Evolutionary conservation across 257 asterid species (phyloP).

Genomic region (Handroanthus guayacan): DNA sequence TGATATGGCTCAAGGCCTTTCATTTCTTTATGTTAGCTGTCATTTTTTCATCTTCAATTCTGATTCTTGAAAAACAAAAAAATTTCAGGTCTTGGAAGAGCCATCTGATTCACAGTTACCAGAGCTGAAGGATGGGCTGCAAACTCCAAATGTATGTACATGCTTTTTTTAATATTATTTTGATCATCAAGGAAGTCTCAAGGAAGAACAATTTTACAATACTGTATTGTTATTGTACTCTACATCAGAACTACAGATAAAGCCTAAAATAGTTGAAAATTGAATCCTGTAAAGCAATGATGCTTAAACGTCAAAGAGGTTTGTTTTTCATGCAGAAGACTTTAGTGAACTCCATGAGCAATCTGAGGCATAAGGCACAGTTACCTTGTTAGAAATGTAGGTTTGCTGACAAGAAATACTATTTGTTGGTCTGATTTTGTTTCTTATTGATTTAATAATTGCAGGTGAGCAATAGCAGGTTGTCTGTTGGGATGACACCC

Average conservation of each 20-base stretch:
- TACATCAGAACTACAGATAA: background rate
- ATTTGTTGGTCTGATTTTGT: background rate
- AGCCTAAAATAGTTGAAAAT: background rate
- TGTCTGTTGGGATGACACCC: conserved; percentile 83
- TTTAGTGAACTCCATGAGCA: background rate
- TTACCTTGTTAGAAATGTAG: background rate
- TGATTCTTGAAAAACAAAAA: background rate
- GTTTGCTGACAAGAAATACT: conserved; percentile 1
- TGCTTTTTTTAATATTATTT: background rate
- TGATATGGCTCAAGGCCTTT: conserved; percentile 20
- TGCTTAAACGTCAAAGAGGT: background rate
- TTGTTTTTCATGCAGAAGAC: background rate
- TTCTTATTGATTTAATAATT: conserved; percentile 19
- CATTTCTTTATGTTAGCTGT: conserved; percentile 5
- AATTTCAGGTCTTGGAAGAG: conserved; percentile 70
- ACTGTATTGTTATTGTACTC: background rate
- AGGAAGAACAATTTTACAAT: background rate
- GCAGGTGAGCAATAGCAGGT: conserved; percentile 67
- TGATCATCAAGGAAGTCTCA: background rate
- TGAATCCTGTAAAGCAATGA: background rate
- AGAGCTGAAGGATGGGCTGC: conserved; percentile 68
- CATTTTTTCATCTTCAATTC: conserved; percentile 14
- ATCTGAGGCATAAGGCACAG: background rate
- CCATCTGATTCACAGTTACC: conserved; percentile 58
- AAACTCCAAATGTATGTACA: conserved; percentile 79